Base-by-base conservation (phyloP, 768 basidiomycete genomes). In the Leccinum obscurum region DNA sequence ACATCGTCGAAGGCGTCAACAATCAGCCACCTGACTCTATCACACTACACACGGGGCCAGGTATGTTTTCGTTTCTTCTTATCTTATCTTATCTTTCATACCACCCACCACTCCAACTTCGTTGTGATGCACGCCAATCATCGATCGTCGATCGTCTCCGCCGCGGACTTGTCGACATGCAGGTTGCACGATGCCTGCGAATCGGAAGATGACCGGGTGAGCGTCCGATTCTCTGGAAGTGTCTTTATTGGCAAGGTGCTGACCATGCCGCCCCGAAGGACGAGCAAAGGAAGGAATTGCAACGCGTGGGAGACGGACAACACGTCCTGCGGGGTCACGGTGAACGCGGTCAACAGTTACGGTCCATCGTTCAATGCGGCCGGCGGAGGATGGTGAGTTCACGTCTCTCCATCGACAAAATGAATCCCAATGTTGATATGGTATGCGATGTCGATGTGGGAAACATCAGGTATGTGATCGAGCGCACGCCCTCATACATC, bases 1-100 rank as follows among this genome's bases (percentile, higher is more conserved):
- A 77, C 53, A 76, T 75, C 6, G 22, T 77, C 10, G 76, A 76
- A 41, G 77, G 76, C 14, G 63, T 77, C 55, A 77, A 77, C 50
- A 54, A 70, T 35, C 62, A 68, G 35, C 32, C 62, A 13, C 66
- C 76, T 0, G 58, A 78, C 22, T 37, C 55, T 22, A 50, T 69
- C 11, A 72, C 73, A 10, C 48, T 77, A 34, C 76, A 77, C 58
- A 75, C 72, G 4, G 28, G 62, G 41, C 46, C 71, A 49, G 26
- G 66, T 73, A 5, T 9, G 68, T 65, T 13, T 5, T 53, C 30
- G 48, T 17, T 22, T 22, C 13, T 13, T 4, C 17, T 41, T 41
- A 41, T 44, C 4, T n/a, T 44, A 24, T 24, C 24, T 24, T 24
- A 8, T 44, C 41, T 20, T n/a, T 10, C 41, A 44, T n/a, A n/a